Conservation (phyloP, 2,329 filamentous ascomycete species). For the Coniochaeta pulveracea region DNA sequence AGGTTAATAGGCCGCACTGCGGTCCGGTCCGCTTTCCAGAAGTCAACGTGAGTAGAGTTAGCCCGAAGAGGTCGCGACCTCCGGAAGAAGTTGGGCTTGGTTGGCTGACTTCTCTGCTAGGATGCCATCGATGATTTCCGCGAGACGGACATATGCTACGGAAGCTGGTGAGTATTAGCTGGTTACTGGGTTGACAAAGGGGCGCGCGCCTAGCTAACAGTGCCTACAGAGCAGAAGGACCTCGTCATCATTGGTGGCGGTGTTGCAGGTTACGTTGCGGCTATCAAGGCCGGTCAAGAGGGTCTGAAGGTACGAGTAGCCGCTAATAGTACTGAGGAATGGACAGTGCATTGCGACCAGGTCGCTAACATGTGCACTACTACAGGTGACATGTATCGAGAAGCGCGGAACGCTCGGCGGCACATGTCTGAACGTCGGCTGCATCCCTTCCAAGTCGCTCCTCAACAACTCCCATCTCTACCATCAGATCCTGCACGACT, state of each 20-base stretch:
- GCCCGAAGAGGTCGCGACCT: conserved; percentile 9
- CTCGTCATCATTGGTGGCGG: conserved; percentile 96
- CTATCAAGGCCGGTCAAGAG: conserved; percentile 97
- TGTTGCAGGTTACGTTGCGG: conserved; percentile 96
- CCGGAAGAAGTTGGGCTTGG: conserved; percentile 15
- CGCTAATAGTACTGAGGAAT: too few relatives aligned
- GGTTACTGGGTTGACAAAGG: conserved; percentile 18
- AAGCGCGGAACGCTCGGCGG: conserved; percentile 92
- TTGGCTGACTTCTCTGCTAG: conserved; percentile 22
- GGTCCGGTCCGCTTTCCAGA: conserved; percentile 44
- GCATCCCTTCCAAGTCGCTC: conserved; percentile 97
- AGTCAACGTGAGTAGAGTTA: conserved; percentile 34
- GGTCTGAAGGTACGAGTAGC: conserved; percentile 67
- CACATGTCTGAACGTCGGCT: conserved; percentile 97
- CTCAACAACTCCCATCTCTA: conserved; percentile 99
- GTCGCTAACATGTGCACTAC: conserved; percentile 3
- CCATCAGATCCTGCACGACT: conserved; percentile 94
- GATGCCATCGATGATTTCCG: conserved; percentile 34
- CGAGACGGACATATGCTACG: conserved; percentile 48
- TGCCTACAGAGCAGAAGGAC: conserved; percentile 75
- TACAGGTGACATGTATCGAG: conserved; percentile 89
- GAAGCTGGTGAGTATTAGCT: conserved; percentile 40
- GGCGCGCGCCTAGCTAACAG: conserved; percentile 12
- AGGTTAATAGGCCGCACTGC: conserved; percentile 48
- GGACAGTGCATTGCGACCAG: conserved; percentile 2